A percentile compares a stretch with the other conserved stretches of the same genome.
These are phyloP conservation scores for Blastocystis sp. DNA, from an alignment of 352 stramenopile species.

Conservation along the genomic window DNA sequence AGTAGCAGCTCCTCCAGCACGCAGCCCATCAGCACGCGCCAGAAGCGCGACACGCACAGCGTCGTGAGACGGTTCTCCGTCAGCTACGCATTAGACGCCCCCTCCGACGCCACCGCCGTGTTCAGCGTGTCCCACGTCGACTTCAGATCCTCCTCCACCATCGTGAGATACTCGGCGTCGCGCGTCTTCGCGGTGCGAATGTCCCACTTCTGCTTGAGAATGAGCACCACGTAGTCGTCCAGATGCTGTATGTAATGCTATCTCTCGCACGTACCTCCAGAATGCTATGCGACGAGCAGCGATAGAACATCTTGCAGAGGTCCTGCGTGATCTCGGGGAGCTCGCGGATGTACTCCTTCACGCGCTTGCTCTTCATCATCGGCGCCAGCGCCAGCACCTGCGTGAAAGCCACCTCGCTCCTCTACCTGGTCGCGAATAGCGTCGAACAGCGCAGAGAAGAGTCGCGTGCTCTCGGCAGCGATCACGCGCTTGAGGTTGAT, in stretches of 20 bases:
- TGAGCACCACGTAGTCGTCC: constrained; percentile 4
- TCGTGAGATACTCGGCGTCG: constrained; percentile 13
- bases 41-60: constrained; percentile 41
- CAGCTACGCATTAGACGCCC: background rate
- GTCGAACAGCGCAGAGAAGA: constrained; percentile 39
- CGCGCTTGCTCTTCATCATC: background rate
- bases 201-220: constrained; percentile 53
- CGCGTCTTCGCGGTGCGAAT: constrained; percentile 21
- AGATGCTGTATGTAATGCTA: background rate
- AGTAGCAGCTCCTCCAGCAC: constrained; percentile 30
- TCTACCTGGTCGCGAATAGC: background rate
- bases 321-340: constrained; percentile 42
- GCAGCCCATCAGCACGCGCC: constrained; percentile 39
- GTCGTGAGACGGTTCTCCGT: background rate
- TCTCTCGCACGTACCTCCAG: background rate
- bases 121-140: constrained; percentile 3
- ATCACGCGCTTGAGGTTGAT: constrained; percentile 8
- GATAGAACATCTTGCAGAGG: constrained; percentile 53
- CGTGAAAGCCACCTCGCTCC: too few relatives aligned
- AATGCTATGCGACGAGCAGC: constrained; percentile 9
- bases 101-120: background rate
- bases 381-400: constrained; percentile 22
- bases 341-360: constrained; percentile 8
- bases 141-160: constrained; percentile 32
- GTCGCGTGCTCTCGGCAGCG: constrained; percentile 35